These are phyloP conservation scores for Rhizophlyctis rosea DNA, from an alignment of 192 early-diverging fungal species.

Conservation along the genomic window DNA sequence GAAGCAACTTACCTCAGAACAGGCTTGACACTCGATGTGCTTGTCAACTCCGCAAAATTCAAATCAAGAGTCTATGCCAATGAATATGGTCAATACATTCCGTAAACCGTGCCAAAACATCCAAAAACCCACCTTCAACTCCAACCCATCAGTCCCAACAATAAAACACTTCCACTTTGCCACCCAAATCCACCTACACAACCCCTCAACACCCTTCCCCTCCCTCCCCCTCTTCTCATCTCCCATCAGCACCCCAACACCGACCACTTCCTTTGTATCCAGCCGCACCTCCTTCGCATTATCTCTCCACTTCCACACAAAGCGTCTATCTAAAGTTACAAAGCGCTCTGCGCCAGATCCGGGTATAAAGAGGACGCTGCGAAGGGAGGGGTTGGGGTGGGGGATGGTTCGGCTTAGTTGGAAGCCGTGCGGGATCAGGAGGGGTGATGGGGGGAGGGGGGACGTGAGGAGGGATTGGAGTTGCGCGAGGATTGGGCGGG, in stretches of 20 bases:
- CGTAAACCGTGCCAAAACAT: background rate
- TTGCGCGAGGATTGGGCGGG: too few species aligned
- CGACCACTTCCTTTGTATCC: too few species aligned
- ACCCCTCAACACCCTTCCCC: slow-evolving; percentile 27
- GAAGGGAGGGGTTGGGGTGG: slow-evolving; percentile 35
- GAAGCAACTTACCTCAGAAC: slow-evolving; percentile 38
- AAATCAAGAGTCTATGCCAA: slow-evolving; percentile 34
- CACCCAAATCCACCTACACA: slow-evolving; percentile 43
- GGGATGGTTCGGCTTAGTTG: slow-evolving; percentile 34
- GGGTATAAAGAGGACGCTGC: slow-evolving; percentile 37
- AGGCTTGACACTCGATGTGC: slow-evolving; percentile 41
- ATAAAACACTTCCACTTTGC: slow-evolving; percentile 36
- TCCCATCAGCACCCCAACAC: too few species aligned
- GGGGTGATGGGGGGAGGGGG: too few species aligned
- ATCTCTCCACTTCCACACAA: slow-evolving; percentile 33
- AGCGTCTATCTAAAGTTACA: slow-evolving; percentile 37
- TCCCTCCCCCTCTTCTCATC: slow-evolving; percentile 22
- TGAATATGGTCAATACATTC: slow-evolving; percentile 3
- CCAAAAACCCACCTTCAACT: slow-evolving; percentile 33
- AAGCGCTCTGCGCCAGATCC: slow-evolving; percentile 33
- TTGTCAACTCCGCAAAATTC: slow-evolving; percentile 36
- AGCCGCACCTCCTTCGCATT: slow-evolving; percentile 20
- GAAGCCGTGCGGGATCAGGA: slow-evolving; percentile 47
- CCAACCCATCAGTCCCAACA: slow-evolving; percentile 40
- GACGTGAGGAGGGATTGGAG: too few species aligned